Percentiles rank a stretch among this genome's conserved stretches.
Conservation (phyloP, 2,329 filamentous ascomycete species). For the Aspergillus texensis region DNA sequence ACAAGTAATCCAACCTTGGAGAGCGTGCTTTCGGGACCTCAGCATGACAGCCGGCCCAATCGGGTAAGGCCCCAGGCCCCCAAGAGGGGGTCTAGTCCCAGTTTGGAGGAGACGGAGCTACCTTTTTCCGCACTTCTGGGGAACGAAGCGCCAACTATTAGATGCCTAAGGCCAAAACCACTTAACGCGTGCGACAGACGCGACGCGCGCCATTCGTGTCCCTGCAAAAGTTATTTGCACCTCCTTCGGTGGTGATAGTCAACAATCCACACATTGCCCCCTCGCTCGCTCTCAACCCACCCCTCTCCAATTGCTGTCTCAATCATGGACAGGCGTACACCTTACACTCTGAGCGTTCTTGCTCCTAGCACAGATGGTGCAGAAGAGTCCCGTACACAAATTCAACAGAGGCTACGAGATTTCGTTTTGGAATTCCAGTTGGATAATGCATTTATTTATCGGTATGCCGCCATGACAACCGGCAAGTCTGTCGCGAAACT, state of each 20-base stretch:
- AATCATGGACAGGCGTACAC: conserved; percentile 82
- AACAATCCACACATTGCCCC: conserved; percentile 18
- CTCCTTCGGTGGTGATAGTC: conserved; percentile 12
- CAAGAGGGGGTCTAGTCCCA: conserved; percentile 13
- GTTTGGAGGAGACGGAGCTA: conserved; percentile 9
- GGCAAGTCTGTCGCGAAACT: conserved; percentile 6
- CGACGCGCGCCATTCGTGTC: conserved; percentile 38
- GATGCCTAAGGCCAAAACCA: conserved; percentile 31
- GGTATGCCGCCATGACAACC: conserved; percentile 53
- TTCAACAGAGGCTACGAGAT: conserved; percentile 79
- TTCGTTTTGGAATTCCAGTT: conserved; percentile 94
- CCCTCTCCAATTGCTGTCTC: conserved; percentile 22
- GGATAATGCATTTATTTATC: conserved; percentile 93
- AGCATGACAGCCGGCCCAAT: conserved; percentile 31
- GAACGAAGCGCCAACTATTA: no score
- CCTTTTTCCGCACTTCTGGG: conserved; percentile 12
- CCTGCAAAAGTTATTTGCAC: conserved; percentile 31
- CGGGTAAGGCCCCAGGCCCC: conserved; percentile 27
- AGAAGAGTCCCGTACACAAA: conserved; percentile 69
- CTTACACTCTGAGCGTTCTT: conserved; percentile 83
- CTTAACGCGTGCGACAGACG: conserved; percentile 43
- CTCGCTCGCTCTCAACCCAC: conserved; percentile 13
- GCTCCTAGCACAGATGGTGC: conserved; percentile 66
- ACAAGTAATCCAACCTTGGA: conserved; percentile 21
- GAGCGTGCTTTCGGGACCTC: conserved; percentile 19